Evolutionary conservation across 2,329 filamentous ascomycete species (phyloP).

Genomic region (Diplodia scrobiculata): DNA sequence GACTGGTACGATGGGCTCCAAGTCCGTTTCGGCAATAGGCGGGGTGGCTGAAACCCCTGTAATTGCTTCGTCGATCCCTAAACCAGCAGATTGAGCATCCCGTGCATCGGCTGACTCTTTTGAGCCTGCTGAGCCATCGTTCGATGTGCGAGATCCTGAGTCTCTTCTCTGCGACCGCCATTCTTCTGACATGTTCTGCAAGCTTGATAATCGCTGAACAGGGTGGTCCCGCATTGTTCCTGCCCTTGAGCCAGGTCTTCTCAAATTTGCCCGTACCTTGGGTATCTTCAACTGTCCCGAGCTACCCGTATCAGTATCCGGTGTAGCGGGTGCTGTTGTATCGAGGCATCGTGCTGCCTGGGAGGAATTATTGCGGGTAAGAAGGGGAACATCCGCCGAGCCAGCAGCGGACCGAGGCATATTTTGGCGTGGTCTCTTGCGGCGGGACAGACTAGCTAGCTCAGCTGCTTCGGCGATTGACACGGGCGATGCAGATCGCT

Average conservation of each 20-base stretch:
- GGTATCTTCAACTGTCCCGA: slow-evolving; percentile 35
- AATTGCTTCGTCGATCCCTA: slow-evolving; percentile 11
- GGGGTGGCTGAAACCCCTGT: slow-evolving; percentile 69
- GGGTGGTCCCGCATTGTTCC: slow-evolving; percentile 9
- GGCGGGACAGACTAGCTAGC: slow-evolving; percentile 53
- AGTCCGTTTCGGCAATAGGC: slow-evolving; percentile 71
- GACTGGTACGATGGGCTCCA: slow-evolving; percentile 60
- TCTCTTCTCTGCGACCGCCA: background rate
- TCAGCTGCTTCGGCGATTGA: slow-evolving; percentile 59
- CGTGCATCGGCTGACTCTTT: background rate
- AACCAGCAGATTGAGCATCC: slow-evolving; percentile 10
- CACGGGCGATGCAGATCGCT: slow-evolving; percentile 56
- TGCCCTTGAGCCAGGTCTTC: slow-evolving; percentile 31
- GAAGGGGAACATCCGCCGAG: slow-evolving; percentile 21
- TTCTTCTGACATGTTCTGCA: slow-evolving; percentile 19
- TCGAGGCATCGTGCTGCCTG: slow-evolving; percentile 33
- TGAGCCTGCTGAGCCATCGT: background rate
- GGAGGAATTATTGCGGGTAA: slow-evolving; percentile 26
- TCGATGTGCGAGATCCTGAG: background rate
- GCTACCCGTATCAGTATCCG: slow-evolving; percentile 42
- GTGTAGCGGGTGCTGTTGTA: slow-evolving; percentile 42
- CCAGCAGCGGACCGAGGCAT: slow-evolving; percentile 19
- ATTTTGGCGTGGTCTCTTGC: slow-evolving; percentile 50
- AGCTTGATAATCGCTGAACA: slow-evolving; percentile 18
- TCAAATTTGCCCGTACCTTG: slow-evolving; percentile 32